These are phyloP conservation scores for Saussurea involucrata DNA, from an alignment of 129 eudicot species.

Conservation along the genomic window DNA sequence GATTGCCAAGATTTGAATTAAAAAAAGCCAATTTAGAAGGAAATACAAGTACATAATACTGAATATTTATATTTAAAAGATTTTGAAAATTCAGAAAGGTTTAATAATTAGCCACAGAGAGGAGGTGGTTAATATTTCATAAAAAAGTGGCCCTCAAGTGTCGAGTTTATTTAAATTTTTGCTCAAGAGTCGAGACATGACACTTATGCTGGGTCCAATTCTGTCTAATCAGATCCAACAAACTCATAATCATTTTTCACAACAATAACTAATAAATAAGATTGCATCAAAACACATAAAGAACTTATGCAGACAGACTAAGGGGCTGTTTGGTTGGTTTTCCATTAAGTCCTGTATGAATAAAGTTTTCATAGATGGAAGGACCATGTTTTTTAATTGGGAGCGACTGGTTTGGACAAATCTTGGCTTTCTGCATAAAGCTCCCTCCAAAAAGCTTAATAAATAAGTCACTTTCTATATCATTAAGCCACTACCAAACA, in stretches of 20 bases:
- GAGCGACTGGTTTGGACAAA: too few relatives aligned
- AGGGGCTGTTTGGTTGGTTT: too few relatives aligned
- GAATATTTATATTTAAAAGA: background rate
- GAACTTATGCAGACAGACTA: background rate
- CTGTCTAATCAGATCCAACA: constrained; percentile 16
- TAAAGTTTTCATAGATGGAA: too few relatives aligned
- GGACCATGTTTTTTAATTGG: too few relatives aligned
- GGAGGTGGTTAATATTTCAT: constrained; percentile 12
- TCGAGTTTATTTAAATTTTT: constrained; percentile 6
- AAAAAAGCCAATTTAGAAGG: background rate
- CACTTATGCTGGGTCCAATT: constrained; percentile 17
- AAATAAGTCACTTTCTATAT: too few relatives aligned
- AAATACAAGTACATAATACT: too few relatives aligned
- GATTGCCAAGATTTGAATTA: background rate
- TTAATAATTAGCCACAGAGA: constrained; percentile 7
- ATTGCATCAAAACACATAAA: background rate
- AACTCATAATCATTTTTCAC: background rate
- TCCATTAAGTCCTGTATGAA: too few relatives aligned
- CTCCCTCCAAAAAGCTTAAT: too few relatives aligned
- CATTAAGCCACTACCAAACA: too few relatives aligned
- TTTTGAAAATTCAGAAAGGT: background rate
- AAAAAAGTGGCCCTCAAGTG: constrained; percentile 15
- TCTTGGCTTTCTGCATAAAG: too few relatives aligned
- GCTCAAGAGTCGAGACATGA: constrained; percentile 17
- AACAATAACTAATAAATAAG: constrained; percentile 5